Percentiles rank a stretch among this genome's conserved stretches.
Evolutionary conservation across 345 rosid genomes (phyloP).

Genomic region (Melaleuca quinquenervia): DNA sequence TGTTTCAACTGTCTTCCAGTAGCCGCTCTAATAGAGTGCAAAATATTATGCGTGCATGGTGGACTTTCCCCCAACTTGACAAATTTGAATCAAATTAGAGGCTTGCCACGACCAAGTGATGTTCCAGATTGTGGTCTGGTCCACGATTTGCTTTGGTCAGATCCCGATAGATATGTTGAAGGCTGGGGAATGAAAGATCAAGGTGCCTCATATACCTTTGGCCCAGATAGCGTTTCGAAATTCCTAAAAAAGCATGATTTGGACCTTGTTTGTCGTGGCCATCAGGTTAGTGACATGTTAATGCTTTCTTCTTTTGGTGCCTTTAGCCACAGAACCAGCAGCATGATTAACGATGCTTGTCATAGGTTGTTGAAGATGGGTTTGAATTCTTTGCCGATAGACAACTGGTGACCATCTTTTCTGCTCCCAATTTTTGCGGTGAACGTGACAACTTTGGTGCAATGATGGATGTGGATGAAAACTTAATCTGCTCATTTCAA

Average conservation of each 20-base stretch:
- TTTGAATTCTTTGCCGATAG: neutral
- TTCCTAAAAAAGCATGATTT: neutral
- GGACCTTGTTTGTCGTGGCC: neutral
- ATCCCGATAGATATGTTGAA: neutral
- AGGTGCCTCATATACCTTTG: neutral
- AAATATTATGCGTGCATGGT: neutral
- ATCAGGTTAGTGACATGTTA: neutral
- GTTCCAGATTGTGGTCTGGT: neutral
- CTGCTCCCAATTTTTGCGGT: neutral
- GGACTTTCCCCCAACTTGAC: neutral
- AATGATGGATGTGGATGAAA: conserved; percentile 1
- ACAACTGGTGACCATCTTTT: neutral
- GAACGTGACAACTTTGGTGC: neutral
- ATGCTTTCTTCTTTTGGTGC: neutral
- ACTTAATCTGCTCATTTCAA: neutral
- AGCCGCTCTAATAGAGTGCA: neutral
- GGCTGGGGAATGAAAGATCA: neutral
- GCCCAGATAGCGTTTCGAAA: neutral
- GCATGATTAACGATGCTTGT: neutral
- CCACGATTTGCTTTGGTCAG: neutral
- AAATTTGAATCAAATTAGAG: neutral
- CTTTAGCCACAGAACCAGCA: neutral
- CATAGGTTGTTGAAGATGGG: neutral
- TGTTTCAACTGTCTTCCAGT: neutral
- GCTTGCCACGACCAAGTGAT: neutral